phyloP scores from a whole-genome alignment of 345 rosid genomes.

The Hypericum perforatum region DNA sequence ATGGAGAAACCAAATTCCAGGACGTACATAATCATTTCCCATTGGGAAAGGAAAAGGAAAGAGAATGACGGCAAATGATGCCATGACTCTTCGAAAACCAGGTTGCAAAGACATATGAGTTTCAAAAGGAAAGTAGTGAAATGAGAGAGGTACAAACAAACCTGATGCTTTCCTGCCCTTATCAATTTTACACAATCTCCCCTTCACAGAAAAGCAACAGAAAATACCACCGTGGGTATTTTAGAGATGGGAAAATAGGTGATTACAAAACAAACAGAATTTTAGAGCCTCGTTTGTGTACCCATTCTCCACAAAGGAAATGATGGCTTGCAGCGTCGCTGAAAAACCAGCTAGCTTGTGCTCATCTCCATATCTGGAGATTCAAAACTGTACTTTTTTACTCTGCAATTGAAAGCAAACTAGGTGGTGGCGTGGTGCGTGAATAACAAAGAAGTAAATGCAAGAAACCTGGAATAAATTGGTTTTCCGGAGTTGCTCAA shows the following conservation, averaged over 20 bases:
- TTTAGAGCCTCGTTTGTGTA: constrained; percentile 17
- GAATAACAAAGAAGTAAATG: constrained; percentile 1
- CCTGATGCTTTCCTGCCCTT: constrained; percentile 94
- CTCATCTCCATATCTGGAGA: constrained; percentile 86
- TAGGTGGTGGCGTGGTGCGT: neutral
- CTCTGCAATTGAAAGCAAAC: neutral
- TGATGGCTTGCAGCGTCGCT: constrained; percentile 97
- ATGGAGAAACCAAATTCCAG: too few relatives aligned
- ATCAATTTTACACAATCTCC: constrained; percentile 72
- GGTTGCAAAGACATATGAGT: neutral
- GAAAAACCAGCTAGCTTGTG: constrained; percentile 99
- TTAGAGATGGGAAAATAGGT: neutral
- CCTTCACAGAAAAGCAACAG: constrained; percentile 33
- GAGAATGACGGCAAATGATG: too few relatives aligned
- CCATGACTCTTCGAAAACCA: too few relatives aligned
- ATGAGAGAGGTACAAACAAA: constrained; percentile 11
- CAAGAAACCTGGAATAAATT: constrained; percentile 79
- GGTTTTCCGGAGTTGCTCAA: constrained; percentile 98
- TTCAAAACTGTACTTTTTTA: too few relatives aligned
- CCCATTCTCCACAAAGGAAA: constrained; percentile 96
- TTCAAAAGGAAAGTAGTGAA: constrained; percentile 6
- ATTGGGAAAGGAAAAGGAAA: too few relatives aligned
- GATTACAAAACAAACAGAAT: neutral
- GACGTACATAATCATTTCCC: too few relatives aligned
- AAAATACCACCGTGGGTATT: constrained; percentile 10